Evolutionary conservation across 495 filamentous ascomycete genomes (phyloP), one percentile per base, ranked within the genome.

Genomic region (Talaromyces nanjingensis): DNA sequence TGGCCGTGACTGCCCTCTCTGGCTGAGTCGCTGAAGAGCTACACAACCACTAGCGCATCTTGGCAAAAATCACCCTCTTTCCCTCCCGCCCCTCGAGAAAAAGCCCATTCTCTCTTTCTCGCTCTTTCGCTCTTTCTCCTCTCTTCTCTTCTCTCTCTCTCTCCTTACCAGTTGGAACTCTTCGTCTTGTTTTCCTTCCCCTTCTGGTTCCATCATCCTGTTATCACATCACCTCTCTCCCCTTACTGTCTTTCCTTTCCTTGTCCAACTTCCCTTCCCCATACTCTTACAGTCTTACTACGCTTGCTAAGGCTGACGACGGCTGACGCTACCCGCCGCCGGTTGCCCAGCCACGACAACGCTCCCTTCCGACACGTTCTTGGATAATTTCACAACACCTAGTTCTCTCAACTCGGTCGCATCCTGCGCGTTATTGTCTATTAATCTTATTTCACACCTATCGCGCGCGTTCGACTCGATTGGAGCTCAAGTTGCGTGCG

Each of bases 41-140:
- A 68, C 78, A 66, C 75, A 78, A 77, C 78, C 78, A 79, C 78
- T 80, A 80, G 78, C 73, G 75, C 65, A 57, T 42, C 75, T 80
- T 79, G 77, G 75, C 76, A 70, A 69, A 69, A 70, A 73, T 78
- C 73, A 70, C 76, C 73, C 71, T 71, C 77, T 77, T 37, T 59
- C 70, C 70, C 74, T 70, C 72, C 75, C 75, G 76, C 77, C 78
- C 78, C 78, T 79, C 78, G 77, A 79, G 72, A 59, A 59, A 59
- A 33, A 33, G 56, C 56, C 56, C 56, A 59, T 59, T 29, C 73
- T 68, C 70, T 70, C 69, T 70, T 68, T 68, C 68, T 70, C 65
- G 59, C 52, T 49, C 54, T 60, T 42, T 42, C 37, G 37, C 49
- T 56, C 8, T 65, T 56, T n/a, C 56, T 62, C 63, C 49, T 53